Base-by-base conservation (phyloP, 2,329 filamentous ascomycete genomes). In the Claviceps africana region DNA sequence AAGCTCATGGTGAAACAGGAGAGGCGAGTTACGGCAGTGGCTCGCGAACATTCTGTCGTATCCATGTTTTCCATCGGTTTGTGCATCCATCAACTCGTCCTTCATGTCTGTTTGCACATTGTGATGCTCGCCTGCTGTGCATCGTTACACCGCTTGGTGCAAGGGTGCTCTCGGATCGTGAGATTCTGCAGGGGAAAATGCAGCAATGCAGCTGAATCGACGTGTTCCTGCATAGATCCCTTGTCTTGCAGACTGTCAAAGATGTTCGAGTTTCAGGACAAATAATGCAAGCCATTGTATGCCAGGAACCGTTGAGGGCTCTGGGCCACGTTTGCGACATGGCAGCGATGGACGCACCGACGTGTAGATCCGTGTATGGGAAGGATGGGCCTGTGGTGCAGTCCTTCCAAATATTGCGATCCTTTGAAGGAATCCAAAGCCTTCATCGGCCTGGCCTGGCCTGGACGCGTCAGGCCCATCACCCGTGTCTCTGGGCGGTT, bases 91-190 rank as follows among this genome's bases (percentile, higher is more conserved):
- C 15, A 10, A 30, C 30, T 31, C 22, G 11, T 10, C 28, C 35
- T 39, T 10, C 22, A 25, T 40, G 25, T 33, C 44, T 22, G 50
- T 51, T 51, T 51, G 50, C 35, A n/a, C 21, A 40, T 42, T 40
- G 43, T 33, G 44, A 31, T 42, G 30, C 43, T 51, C 17, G 4
- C n/a, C 21, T 17, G 33, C n/a, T 28, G 43, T 47, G 43, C 21
- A 51, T 22, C 44, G 50, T 51, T n/a, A 31, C 50, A 47, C 50
- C 33, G 44, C 50, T 25, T 47, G 22, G 33, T 42, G 50, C 15
- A 37, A 22, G n/a, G 42, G n/a, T 9, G 30, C 35, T 28, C 9
- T 30, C 45, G 15, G 44, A 17, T 47, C 33, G 33, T 25, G 35
- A 51, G 25, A 46, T 42, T 25, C 43, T 39, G 43, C 50, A 40